These are phyloP conservation scores for Solanum appendiculatum DNA, from an alignment of 257 asterid genomes.

Conservation along the genomic window DNA sequence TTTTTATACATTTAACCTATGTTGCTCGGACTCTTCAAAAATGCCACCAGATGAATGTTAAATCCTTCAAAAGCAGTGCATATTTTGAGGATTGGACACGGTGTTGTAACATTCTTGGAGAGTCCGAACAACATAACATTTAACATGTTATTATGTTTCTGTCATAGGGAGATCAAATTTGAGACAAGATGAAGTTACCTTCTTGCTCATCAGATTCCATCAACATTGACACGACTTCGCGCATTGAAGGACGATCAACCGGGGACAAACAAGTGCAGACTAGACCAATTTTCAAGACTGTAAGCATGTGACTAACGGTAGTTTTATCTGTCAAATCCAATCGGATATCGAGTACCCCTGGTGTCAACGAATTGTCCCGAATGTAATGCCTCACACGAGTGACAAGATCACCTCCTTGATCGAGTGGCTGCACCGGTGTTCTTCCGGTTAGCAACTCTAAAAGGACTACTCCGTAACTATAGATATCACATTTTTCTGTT, in stretches of 20 bases:
- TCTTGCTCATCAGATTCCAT: constrained; percentile 58
- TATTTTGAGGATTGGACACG: neutral
- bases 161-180: constrained; percentile 19
- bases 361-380: constrained; percentile 42
- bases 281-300: constrained; percentile 61
- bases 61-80: neutral
- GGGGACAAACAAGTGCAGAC: constrained; percentile 74
- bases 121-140: neutral
- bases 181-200: constrained; percentile 36
- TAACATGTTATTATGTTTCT: constrained; percentile 22
- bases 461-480: constrained; percentile 53
- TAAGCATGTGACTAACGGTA: constrained; percentile 56
- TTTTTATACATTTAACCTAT: constrained; percentile 12
- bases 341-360: constrained; percentile 59
- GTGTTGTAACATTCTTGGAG: neutral
- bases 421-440: constrained; percentile 36
- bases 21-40: neutral
- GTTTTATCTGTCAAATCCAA: constrained; percentile 37
- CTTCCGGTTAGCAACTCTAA: constrained; percentile 51
- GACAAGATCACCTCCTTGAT: constrained; percentile 82
- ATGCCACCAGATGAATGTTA: neutral
- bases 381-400: constrained; percentile 48
- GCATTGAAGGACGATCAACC: constrained; percentile 68
- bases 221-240: constrained; percentile 77
- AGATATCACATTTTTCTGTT: constrained; percentile 48